Base-by-base conservation (phyloP, 805 yeast genomes). In the Yamadazyma endophytica region DNA sequence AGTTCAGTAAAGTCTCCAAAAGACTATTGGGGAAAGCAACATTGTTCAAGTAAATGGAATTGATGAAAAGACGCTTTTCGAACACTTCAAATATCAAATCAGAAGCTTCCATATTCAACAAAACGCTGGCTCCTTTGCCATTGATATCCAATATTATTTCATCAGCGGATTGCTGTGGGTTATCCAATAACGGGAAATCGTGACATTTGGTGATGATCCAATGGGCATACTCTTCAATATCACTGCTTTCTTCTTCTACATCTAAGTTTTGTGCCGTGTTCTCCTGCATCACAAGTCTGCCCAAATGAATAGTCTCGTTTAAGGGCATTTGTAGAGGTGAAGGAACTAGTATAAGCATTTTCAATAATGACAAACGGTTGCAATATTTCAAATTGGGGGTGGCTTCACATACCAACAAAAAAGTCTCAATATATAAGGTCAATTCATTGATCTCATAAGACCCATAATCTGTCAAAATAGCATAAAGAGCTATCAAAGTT, bases 11-110 rank as follows among this genome's bases (percentile, higher is more conserved):
- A 5, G 37, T 12, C 7, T 18, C 20, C 13, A 43, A 40, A 5
- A 58, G 35, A 4, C 46, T 40, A 0, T 28, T 17, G 14, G 54
- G 43, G 4, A 36, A 33, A 3, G 32, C 40, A 5, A 55, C 28
- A 22, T 52, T 50, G 14, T 35, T 42, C 2, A 34, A 18, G 28
- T 49, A 56, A 6, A 21, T 35, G 2, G 59, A 43, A 25, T 45
- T 39, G n/a, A 43, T 41, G 15, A 33, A 24, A 12, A 47, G 32
- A 35, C 51, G 44, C n/a, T 49, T 35, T 26, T 39, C 40, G 17
- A 44, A 38, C 14, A 26, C 57, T 42, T 21, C 47, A 42, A 30
- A 49, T 12, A 32, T 6, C 9, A 32, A 28, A 6, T 7, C 12
- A n/a, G 6, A 19, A 9, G 8, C 21, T 19, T 19, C 11, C 11